Evolutionary conservation across 179 eudicot species (phyloP), one percentile per base, ranked within the genome.

Genomic region (Patellifolia procumbens): DNA sequence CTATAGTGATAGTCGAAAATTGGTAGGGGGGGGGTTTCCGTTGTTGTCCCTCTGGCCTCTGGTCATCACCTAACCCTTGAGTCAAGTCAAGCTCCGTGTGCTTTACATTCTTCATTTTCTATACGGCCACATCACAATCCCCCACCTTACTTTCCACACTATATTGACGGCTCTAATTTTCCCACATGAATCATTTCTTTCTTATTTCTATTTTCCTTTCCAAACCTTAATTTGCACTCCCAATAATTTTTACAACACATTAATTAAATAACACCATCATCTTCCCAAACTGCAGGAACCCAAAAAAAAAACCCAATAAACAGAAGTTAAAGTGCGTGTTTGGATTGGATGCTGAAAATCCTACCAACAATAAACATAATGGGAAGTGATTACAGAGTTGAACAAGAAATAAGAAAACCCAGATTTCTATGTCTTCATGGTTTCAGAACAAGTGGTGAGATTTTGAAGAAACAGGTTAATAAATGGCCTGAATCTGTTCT

Each of bases 381-480:
- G 94, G 92, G 88, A 59, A 80, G 79, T 63, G 86, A 81, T 10
- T 42, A 59, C 67, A 39, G 15, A 20, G 22, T 9, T 39, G 43
- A 39, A 7, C 49, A 49, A 16, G 52, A 55, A 68, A 74, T 17
- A 4, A 83, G 82, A 29, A 92, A 86, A 60, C 89, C 93, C 31
- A 82, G 96, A 51, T 72, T 94, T 53, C 70, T 94, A 2, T 94
- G 98, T 74, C 91, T 94, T 1, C 98, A 92, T 60, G 98, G 98
- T 0, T 94, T 92, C 74, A 76, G 98, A 75, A 92, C 97, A 45
- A 94, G 94, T 70, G 98, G 91, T 15, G 85, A 86, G 8, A 94
- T 94, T n/a, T 58, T 94, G 39, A 82, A 82, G 80, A 92, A 73
- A 28, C 97, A 94, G 68, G 53, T 91, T 2, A 59, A 34, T 3